Evolutionary conservation across 1,284 basidiomycete species (phyloP).

Genomic region (Boletus sp.): DNA sequence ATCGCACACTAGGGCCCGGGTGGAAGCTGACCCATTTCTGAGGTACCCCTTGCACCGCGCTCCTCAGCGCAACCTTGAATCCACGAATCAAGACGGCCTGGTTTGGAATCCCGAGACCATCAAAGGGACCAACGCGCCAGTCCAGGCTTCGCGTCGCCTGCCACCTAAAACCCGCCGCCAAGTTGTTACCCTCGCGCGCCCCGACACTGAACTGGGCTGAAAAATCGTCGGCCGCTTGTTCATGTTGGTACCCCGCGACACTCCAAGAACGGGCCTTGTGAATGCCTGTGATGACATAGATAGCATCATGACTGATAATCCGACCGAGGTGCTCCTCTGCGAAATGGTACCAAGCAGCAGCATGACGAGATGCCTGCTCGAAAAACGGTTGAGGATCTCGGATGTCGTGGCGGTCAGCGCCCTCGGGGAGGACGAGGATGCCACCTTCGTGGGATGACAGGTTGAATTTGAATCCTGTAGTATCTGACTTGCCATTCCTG

Average conservation of each 20-base stretch:
- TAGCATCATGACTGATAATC: conserved; percentile 28
- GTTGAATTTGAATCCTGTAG: conserved; percentile 18
- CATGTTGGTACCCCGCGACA: conserved; percentile 27
- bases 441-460: conserved; percentile 30
- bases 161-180: conserved; percentile 19
- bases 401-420: conserved; percentile 29
- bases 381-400: conserved; percentile 21
- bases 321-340: conserved; percentile 27
- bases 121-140: conserved; percentile 25
- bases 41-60: conserved; percentile 23
- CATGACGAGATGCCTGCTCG: conserved; percentile 26
- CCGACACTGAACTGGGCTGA: conserved; percentile 23
- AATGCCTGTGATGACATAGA: conserved; percentile 33
- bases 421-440: conserved; percentile 33
- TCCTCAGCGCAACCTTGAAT: conserved; percentile 34
- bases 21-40: conserved; percentile 27
- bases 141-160: conserved; percentile 22
- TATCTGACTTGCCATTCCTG: conserved; percentile 13
- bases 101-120: conserved; percentile 17
- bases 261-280: conserved; percentile 33
- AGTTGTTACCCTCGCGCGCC: conserved; percentile 5
- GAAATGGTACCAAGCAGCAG: conserved; percentile 31
- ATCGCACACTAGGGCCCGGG: conserved; percentile 5
- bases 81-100: conserved; percentile 33
- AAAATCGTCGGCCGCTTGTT: conserved; percentile 11